phyloP scores from a whole-genome alignment of 1,139 yeast genomes.

The Yamadazyma sp. region DNA sequence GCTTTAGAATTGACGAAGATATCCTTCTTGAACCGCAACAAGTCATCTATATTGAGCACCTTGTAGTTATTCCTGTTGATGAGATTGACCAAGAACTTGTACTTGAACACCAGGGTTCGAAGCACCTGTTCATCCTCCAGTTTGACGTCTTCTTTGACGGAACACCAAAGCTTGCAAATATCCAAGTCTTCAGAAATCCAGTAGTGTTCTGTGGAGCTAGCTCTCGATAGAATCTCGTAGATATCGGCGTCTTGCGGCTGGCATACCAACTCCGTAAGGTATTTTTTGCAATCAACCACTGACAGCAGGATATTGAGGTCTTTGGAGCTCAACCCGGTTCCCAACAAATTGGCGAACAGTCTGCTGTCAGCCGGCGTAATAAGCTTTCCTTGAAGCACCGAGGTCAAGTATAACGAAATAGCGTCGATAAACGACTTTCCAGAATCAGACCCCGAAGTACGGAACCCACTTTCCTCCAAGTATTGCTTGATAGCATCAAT shows the following conservation, averaged over 20 bases:
- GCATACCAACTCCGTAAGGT: constrained; percentile 1
- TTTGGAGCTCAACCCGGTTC: constrained; percentile 4
- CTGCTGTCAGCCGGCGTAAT: constrained; percentile 1
- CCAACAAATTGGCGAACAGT: constrained; percentile 12
- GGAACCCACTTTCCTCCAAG: constrained; percentile 12
- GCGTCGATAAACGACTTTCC: constrained; percentile 8
- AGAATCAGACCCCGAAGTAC: neutral
- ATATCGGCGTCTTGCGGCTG: constrained; percentile 6
- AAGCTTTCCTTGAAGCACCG: constrained; percentile 4
- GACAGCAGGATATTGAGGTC: neutral
- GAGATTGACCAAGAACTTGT: constrained; percentile 32
- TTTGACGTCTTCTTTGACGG: constrained; percentile 23
- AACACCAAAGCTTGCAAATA: constrained; percentile 18
- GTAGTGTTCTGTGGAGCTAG: neutral
- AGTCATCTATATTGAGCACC: constrained; percentile 6
- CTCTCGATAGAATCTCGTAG: constrained; percentile 11
- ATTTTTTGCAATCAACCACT: neutral
- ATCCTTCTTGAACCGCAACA: constrained; percentile 19
- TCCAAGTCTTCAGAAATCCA: constrained; percentile 1
- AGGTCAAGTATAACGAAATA: constrained; percentile 8
- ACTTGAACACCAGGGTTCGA: constrained; percentile 27
- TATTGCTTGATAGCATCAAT: constrained; percentile 22
- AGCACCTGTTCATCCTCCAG: constrained; percentile 30
- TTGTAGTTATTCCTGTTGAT: constrained; percentile 4
- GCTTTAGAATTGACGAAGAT: constrained; percentile 25